A percentile compares a stretch with the other conserved stretches of the same genome.
Evolutionary conservation across 2,329 filamentous ascomycete species (phyloP).

Genomic region (Hypoxylon sp.): DNA sequence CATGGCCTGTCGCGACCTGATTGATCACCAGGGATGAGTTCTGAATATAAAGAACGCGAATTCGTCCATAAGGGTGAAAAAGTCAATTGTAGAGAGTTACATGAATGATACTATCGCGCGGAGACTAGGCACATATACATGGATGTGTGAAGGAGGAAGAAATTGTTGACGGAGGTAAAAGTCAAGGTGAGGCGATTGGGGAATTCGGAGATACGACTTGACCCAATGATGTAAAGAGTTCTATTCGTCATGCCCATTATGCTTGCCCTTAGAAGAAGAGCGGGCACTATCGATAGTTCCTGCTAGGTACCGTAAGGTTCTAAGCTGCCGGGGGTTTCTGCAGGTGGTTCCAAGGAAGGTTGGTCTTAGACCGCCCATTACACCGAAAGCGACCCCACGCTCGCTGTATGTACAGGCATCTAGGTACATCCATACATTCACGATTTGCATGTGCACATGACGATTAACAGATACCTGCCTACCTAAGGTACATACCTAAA

Average conservation of each 20-base stretch:
- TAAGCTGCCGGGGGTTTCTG: background rate
- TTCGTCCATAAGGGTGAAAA: conserved; percentile 17
- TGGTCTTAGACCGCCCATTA: conserved; percentile 19
- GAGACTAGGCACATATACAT: background rate
- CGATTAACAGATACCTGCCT: background rate
- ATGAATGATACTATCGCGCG: background rate
- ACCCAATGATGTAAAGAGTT: conserved; percentile 38
- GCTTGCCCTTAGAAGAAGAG: background rate
- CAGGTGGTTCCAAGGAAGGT: no score
- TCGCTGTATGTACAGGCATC: background rate
- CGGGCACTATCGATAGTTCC: conserved; percentile 27
- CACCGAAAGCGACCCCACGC: conserved; percentile 25
- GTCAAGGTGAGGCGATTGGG: conserved; percentile 24
- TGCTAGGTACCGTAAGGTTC: background rate
- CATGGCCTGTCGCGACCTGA: conserved; percentile 21
- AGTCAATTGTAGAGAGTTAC: background rate
- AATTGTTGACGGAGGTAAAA: conserved; percentile 8
- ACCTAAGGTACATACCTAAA: no score
- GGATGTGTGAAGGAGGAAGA: background rate
- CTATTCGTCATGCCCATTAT: conserved; percentile 25
- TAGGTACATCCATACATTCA: background rate
- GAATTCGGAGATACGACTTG: conserved; percentile 40
- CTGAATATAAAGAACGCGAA: background rate
- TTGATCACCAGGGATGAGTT: conserved; percentile 15
- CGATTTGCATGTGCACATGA: conserved; percentile 6